phyloP scores from a whole-genome alignment of 192 early-diverging fungal genomes.

The Funneliformis mosseae region DNA sequence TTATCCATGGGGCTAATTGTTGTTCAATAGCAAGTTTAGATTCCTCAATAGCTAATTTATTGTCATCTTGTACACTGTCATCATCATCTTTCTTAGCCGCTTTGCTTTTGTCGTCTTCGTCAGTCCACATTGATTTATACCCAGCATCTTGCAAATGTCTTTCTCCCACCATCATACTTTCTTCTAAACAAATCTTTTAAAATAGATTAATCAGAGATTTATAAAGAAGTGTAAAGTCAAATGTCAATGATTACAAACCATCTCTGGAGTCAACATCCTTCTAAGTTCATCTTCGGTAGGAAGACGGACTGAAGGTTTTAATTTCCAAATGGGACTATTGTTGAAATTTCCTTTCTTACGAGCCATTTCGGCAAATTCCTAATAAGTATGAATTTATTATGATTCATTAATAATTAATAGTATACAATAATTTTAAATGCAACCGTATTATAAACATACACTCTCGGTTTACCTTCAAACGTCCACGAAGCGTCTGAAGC shows the following conservation, averaged over 20 bases:
- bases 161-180: constrained; percentile 92
- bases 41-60: constrained; percentile 43
- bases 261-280: constrained; percentile 92
- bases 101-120: constrained; percentile 66
- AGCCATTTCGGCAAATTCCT: constrained; percentile 96
- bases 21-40: constrained; percentile 84
- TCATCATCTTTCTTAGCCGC: constrained; percentile 59
- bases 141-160: constrained; percentile 90
- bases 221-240: background rate
- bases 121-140: constrained; percentile 63
- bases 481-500: constrained; percentile 85
- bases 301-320: constrained; percentile 68
- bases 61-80: constrained; percentile 71
- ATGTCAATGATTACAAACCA: constrained; percentile 52
- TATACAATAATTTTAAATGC: background rate
- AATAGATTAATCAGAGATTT: background rate
- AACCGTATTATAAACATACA: background rate
- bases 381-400: background rate
- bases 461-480: constrained; percentile 48
- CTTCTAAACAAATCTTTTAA: constrained; percentile 68
- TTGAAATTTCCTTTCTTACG: constrained; percentile 70
- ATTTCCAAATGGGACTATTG: constrained; percentile 90
- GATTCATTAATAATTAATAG: background rate
- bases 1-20: constrained; percentile 93
- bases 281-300: constrained; percentile 88